These are phyloP conservation scores for Didymosphaeria variabile DNA, from an alignment of 2,329 filamentous ascomycete species.

Conservation along the genomic window DNA sequence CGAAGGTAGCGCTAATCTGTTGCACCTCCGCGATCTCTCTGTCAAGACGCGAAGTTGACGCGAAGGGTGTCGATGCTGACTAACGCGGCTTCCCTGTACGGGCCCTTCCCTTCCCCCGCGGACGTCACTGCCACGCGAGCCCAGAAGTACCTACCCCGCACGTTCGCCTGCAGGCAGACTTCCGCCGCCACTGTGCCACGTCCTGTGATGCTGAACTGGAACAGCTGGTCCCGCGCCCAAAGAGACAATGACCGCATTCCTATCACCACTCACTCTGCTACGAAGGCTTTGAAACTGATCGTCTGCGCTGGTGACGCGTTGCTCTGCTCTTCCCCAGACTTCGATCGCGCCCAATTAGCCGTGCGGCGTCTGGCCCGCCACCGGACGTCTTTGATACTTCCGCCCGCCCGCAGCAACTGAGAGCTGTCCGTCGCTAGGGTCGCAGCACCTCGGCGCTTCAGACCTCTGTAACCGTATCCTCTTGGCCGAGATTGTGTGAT, in stretches of 20 bases:
- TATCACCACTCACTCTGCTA: not conserved
- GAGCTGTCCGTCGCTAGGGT: constrained; percentile 35
- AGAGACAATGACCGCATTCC: constrained; percentile 30
- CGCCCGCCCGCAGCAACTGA: constrained; percentile 49
- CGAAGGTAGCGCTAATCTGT: not conserved
- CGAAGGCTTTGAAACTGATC: not conserved
- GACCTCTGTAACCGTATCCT: constrained; percentile 40
- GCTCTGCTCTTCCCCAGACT: constrained; percentile 16
- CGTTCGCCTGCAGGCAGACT: constrained; percentile 18
- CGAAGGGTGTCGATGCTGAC: constrained; percentile 2
- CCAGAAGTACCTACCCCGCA: constrained; percentile 28
- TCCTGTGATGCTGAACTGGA: not conserved
- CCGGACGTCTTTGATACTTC: constrained; percentile 40
- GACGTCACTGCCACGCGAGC: constrained; percentile 27
- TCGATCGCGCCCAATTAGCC: constrained; percentile 40
- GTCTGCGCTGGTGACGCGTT: not conserved
- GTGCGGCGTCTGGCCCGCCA: constrained; percentile 30
- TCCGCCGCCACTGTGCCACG: no score
- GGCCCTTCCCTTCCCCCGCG: constrained; percentile 31
- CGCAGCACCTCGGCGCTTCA: constrained; percentile 43
- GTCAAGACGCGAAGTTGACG: not conserved
- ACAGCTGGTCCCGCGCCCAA: constrained; percentile 16
- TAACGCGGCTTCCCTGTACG: not conserved
- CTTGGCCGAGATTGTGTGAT: constrained; percentile 46
- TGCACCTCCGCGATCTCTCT: no score